These are phyloP conservation scores for Alternaria metachromatica DNA, from an alignment of 2,329 filamentous ascomycete species.

Conservation along the genomic window DNA sequence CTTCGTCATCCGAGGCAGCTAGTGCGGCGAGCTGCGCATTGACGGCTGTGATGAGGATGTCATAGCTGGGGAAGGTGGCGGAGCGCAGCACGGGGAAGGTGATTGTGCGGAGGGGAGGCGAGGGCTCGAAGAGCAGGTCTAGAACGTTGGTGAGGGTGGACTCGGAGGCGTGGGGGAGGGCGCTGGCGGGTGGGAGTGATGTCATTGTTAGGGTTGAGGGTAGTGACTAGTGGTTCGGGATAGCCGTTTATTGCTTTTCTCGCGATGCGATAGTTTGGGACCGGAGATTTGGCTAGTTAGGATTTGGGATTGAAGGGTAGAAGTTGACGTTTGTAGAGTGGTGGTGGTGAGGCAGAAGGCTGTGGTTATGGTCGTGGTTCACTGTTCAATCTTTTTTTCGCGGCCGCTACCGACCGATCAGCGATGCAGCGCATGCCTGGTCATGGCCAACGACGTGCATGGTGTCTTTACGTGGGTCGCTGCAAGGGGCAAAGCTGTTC, in stretches of 20 bases:
- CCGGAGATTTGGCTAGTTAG: neutral
- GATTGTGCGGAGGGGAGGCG: conserved; percentile 73
- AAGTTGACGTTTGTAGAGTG: neutral
- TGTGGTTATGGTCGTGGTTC: neutral
- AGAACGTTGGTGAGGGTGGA: conserved; percentile 65
- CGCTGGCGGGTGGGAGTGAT: conserved; percentile 64
- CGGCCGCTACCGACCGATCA: conserved; percentile 39
- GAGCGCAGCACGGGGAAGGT: conserved; percentile 71
- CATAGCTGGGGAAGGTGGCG: conserved; percentile 70
- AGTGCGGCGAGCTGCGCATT: conserved; percentile 64
- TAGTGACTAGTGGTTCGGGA: neutral
- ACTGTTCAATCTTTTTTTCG: neutral
- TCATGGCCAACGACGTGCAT: neutral
- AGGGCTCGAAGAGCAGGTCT: conserved; percentile 86
- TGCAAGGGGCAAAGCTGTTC: conserved; percentile 34
- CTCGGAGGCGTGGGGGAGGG: conserved; percentile 64
- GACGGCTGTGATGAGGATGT: conserved; percentile 71
- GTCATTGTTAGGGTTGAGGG: conserved; percentile 24
- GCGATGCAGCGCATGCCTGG: neutral
- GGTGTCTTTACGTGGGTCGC: conserved; percentile 13
- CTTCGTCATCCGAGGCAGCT: conserved; percentile 43
- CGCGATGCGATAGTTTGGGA: conserved; percentile 6
- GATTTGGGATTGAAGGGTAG: neutral
- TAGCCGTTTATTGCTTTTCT: conserved; percentile 1
- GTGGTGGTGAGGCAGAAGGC: neutral